Evolutionary conservation across 805 yeast genomes (phyloP).

Genomic region (Kazachstania psychrophila): DNA sequence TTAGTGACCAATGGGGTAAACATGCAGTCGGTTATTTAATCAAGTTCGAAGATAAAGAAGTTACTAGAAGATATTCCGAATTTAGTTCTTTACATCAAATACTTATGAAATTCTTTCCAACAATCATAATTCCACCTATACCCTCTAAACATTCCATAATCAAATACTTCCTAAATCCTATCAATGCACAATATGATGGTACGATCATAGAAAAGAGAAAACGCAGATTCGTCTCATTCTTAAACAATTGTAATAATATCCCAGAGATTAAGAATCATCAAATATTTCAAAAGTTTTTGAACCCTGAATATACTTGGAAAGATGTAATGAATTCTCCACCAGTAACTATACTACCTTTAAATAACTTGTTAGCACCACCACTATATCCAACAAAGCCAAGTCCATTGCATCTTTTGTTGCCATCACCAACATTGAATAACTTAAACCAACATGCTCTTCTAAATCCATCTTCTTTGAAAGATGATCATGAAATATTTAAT

Average conservation of each 20-base stretch:
- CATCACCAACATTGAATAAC: constrained; percentile 41
- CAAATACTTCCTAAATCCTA: constrained; percentile 36
- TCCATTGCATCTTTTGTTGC: constrained; percentile 52
- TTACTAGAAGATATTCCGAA: constrained; percentile 83
- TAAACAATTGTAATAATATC: constrained; percentile 62
- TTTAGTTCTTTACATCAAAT: constrained; percentile 75
- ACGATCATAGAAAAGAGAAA: constrained; percentile 58
- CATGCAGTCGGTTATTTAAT: constrained; percentile 81
- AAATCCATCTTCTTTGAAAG: neutral
- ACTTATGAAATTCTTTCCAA: constrained; percentile 65
- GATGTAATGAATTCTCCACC: constrained; percentile 59
- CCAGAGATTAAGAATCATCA: constrained; percentile 46
- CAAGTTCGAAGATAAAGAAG: constrained; percentile 45
- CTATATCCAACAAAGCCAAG: constrained; percentile 47
- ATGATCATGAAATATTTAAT: constrained; percentile 1
- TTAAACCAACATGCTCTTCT: neutral
- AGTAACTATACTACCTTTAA: constrained; percentile 42
- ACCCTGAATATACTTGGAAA: constrained; percentile 77
- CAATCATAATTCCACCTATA: constrained; percentile 82
- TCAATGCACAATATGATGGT: constrained; percentile 35
- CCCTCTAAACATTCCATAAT: constrained; percentile 74
- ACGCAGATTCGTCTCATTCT: constrained; percentile 64
- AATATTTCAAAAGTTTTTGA: constrained; percentile 68
- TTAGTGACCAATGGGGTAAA: constrained; percentile 66
- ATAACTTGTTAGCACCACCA: constrained; percentile 53